Evolutionary conservation across 176 grass and related monocot species (phyloP).

Genomic region (Oryza officinalis): DNA sequence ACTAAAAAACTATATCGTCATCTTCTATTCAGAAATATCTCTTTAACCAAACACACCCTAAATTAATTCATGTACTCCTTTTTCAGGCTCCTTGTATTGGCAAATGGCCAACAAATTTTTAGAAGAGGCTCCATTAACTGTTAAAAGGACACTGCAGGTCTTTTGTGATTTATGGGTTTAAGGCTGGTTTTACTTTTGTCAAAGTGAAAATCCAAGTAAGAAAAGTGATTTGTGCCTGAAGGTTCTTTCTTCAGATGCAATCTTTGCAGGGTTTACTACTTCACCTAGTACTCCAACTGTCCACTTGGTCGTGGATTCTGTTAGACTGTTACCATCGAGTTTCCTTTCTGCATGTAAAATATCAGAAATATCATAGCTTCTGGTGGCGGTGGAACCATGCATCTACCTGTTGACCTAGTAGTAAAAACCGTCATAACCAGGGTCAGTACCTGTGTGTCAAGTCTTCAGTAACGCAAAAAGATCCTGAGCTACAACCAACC

Average conservation of each 20-base stretch:
- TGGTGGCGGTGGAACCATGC: not conserved
- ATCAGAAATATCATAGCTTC: not conserved
- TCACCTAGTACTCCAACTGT: not conserved
- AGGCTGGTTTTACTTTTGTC: not conserved
- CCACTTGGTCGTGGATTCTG: not conserved
- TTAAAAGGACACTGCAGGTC: not conserved
- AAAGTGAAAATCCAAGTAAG: not conserved
- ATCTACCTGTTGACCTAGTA: not conserved
- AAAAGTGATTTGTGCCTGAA: not conserved
- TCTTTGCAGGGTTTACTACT: not conserved
- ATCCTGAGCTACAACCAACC: not conserved
- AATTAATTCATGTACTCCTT: too few species aligned
- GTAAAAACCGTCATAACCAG: not conserved
- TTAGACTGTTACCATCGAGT: too few species aligned
- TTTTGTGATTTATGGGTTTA: not conserved
- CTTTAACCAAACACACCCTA: too few species aligned
- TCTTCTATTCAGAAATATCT: too few species aligned
- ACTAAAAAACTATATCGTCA: too few species aligned
- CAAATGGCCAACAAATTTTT: not conserved
- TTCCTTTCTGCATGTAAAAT: not conserved
- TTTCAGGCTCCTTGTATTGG: not conserved
- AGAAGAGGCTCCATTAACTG: not conserved
- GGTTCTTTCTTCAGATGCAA: constrained; percentile 20
- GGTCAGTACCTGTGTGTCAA: not conserved
- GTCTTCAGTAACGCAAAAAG: not conserved